Conservation (phyloP, 2,329 filamentous ascomycete species). For the Leptodontidium sp. region DNA sequence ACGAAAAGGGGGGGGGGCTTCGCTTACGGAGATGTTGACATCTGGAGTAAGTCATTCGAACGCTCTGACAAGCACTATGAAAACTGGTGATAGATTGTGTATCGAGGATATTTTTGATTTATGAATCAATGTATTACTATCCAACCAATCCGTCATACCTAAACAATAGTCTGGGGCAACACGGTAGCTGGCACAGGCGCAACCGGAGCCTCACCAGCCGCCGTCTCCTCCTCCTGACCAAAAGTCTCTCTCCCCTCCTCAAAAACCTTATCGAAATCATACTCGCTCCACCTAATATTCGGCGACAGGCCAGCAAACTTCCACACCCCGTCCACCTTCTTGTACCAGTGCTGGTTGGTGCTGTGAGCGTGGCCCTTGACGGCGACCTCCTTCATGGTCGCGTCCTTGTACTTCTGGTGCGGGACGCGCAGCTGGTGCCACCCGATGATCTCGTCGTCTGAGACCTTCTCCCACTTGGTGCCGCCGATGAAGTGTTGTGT, state of each 20-base stretch:
- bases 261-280: conserved; percentile 39
- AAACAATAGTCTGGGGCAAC: conserved; percentile 7
- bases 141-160: neutral
- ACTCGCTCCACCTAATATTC: conserved; percentile 36
- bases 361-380: conserved; percentile 65
- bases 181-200: conserved; percentile 1
- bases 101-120: neutral
- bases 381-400: conserved; percentile 53
- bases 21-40: conserved; percentile 4
- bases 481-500: conserved; percentile 72
- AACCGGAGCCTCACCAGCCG: conserved; percentile 1
- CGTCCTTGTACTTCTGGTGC: conserved; percentile 63
- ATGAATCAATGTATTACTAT: neutral
- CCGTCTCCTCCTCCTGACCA: conserved; percentile 19
- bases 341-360: conserved; percentile 62
- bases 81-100: neutral
- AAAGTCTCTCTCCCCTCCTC: conserved; percentile 29
- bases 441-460: conserved; percentile 63
- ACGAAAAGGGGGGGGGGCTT: neutral
- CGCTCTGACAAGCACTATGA: neutral
- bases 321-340: conserved; percentile 60
- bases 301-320: conserved; percentile 36
- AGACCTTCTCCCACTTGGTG: conserved; percentile 64
- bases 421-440: conserved; percentile 66
- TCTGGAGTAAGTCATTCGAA: too few relatives aligned